Conservation (phyloP, 208 protist species). For the Wallacemonas rigidus region DNA sequence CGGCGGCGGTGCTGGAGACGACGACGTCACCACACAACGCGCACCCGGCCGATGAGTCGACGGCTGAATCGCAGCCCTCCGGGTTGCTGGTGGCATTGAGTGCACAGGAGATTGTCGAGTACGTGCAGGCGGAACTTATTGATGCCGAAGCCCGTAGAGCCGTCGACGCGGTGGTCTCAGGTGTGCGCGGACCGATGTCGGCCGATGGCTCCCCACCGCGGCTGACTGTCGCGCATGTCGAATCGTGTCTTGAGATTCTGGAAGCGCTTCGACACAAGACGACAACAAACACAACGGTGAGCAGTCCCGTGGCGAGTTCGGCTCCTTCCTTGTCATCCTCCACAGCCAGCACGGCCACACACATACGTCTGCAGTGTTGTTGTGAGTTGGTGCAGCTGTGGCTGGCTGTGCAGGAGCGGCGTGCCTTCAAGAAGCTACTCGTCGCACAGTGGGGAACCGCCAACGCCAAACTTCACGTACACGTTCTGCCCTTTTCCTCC, state of each 20-base stretch:
- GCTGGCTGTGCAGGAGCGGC: constrained; percentile 50
- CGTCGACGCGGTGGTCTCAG: background rate
- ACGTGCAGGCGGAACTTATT: constrained; percentile 12
- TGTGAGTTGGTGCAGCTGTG: constrained; percentile 38
- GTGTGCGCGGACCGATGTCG: background rate
- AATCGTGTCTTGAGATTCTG: background rate
- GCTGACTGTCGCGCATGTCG: background rate
- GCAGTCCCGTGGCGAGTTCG: too few species aligned
- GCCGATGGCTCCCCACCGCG: background rate
- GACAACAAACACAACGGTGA: background rate
- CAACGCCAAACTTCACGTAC: constrained; percentile 21
- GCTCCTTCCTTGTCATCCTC: background rate
- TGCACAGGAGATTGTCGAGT: constrained; percentile 13
- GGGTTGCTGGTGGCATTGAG: constrained; percentile 8
- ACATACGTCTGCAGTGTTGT: constrained; percentile 11
- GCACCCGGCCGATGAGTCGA: background rate
- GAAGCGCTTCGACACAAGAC: background rate
- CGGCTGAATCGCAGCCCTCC: background rate
- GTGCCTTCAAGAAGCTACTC: constrained; percentile 30
- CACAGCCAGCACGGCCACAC: background rate
- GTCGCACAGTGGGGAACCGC: constrained; percentile 25
- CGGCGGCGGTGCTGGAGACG: constrained; percentile 13
- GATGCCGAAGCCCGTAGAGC: background rate
- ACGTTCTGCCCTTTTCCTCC: constrained; percentile 24
- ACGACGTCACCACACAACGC: background rate